These are phyloP conservation scores for Plenodomus lindquistii DNA, from an alignment of 2,329 filamentous ascomycete species.

Conservation along the genomic window DNA sequence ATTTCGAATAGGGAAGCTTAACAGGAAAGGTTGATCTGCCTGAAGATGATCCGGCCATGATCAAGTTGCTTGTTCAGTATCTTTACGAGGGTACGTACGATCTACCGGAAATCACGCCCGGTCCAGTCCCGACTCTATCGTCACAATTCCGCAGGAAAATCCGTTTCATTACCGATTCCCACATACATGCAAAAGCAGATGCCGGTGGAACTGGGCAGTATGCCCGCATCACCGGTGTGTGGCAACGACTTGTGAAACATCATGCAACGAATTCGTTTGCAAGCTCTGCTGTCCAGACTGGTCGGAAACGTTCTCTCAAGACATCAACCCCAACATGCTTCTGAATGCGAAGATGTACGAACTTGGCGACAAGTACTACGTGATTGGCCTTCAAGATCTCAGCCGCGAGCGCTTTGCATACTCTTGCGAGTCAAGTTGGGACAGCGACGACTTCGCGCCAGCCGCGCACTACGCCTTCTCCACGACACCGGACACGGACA, in stretches of 20 bases:
- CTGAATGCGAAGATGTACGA: conserved; percentile 15
- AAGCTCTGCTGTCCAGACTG: not conserved
- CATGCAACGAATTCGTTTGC: not conserved
- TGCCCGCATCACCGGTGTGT: not conserved
- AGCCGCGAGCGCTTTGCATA: conserved; percentile 9
- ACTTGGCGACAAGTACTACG: conserved; percentile 16
- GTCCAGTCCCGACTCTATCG: too few relatives aligned
- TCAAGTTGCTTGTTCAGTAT: conserved; percentile 16
- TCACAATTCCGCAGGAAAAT: too few relatives aligned
- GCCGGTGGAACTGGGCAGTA: not conserved
- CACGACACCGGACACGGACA: conserved; percentile 30
- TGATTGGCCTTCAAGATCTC: conserved; percentile 11
- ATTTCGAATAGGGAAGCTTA: too few relatives aligned
- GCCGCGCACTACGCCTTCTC: conserved; percentile 30
- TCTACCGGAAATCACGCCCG: too few relatives aligned
- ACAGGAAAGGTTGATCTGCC: conserved; percentile 9
- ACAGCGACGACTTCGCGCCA: conserved; percentile 23
- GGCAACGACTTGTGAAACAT: accelerated
- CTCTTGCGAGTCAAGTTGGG: conserved; percentile 14
- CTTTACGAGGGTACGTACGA: conserved; percentile 12
- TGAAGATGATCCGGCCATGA: conserved; percentile 11
- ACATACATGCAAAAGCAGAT: not conserved
- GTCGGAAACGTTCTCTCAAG: not conserved
- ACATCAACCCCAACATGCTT: not conserved
- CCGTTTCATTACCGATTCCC: not conserved